Percentiles rank a stretch among this genome's conserved stretches.
These are phyloP conservation scores for Spergularia bocconei DNA, from an alignment of 148 eudicot species.

Conservation along the genomic window DNA sequence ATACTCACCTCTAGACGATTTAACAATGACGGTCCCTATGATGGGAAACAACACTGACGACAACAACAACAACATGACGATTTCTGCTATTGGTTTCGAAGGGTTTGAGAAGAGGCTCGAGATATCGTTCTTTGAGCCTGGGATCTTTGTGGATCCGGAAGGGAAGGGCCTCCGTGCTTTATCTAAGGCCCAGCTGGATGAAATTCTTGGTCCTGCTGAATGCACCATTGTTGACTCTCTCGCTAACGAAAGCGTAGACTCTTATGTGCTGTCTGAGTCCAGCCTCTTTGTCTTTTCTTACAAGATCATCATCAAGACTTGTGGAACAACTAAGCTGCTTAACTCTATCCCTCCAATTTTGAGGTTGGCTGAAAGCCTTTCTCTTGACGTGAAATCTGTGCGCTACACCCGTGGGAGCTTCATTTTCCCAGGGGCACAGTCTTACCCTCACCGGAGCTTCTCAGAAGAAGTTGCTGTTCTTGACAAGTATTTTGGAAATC, in stretches of 20 bases:
- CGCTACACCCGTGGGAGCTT: constrained; percentile 83
- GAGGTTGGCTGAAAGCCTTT: constrained; percentile 49
- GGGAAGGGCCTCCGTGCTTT: constrained; percentile 75
- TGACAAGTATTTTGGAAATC: constrained; percentile 60
- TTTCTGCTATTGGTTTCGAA: constrained; percentile 91
- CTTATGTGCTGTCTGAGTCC: constrained; percentile 85
- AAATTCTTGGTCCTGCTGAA: constrained; percentile 73
- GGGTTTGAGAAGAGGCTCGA: constrained; percentile 94
- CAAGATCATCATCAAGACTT: constrained; percentile 87
- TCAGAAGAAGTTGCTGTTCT: constrained; percentile 79
- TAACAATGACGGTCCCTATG: constrained; percentile 46
- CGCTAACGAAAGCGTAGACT: constrained; percentile 62
- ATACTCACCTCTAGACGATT: constrained; percentile 9
- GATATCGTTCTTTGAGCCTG: constrained; percentile 69
- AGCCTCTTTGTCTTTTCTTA: constrained; percentile 78
- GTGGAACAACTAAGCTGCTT: constrained; percentile 87
- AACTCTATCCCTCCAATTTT: constrained; percentile 66
- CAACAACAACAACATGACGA: constrained; percentile 34
- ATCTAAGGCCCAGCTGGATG: constrained; percentile 61
- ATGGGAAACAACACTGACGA: constrained; percentile 33
- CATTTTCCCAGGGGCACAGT: constrained; percentile 77
- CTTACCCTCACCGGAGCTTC: constrained; percentile 72
- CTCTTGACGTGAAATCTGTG: constrained; percentile 54
- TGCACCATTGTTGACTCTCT: constrained; percentile 81
- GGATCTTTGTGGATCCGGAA: constrained; percentile 70